A percentile compares a stretch with the other conserved stretches of the same genome.
Evolutionary conservation across 108 stramenopile species (phyloP).

Genomic region (Cyclotella atomus): DNA sequence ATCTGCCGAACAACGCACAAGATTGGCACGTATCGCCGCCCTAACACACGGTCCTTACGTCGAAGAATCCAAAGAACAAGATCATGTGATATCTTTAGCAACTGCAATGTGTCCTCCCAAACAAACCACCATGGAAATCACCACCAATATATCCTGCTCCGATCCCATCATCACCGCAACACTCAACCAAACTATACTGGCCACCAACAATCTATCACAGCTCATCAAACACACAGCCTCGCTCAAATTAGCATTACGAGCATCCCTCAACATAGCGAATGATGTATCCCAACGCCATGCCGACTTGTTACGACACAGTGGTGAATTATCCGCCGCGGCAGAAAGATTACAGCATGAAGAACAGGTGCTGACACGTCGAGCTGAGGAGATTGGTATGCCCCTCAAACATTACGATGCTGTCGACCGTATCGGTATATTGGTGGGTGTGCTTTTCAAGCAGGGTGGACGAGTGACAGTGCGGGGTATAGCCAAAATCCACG

Average conservation of each 20-base stretch:
- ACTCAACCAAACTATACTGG: slow-evolving; percentile 38
- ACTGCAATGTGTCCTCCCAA: slow-evolving; percentile 46
- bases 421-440: slow-evolving; percentile 70
- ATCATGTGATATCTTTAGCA: slow-evolving; percentile 16
- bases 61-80: slow-evolving; percentile 1
- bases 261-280: slow-evolving; percentile 76
- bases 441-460: slow-evolving; percentile 81
- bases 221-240: slow-evolving; percentile 69
- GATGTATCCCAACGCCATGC: slow-evolving; percentile 83
- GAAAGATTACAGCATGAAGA: slow-evolving; percentile 88
- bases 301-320: slow-evolving; percentile 78
- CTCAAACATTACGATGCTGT: slow-evolving; percentile 89
- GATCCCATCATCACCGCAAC: slow-evolving; percentile 41
- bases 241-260: slow-evolving; percentile 68
- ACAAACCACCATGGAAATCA: background rate
- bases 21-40: slow-evolving; percentile 67
- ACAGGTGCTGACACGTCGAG: slow-evolving; percentile 62
- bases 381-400: slow-evolving; percentile 85
- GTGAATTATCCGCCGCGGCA: slow-evolving; percentile 87
- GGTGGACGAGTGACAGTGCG: slow-evolving; percentile 62
- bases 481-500: slow-evolving; percentile 77
- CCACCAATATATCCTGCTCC: slow-evolving; percentile 1
- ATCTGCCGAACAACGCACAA: slow-evolving; percentile 59
- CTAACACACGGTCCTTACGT: slow-evolving; percentile 81
- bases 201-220: slow-evolving; percentile 57